These are phyloP conservation scores for Fistulifera pelliculosa DNA, from an alignment of 108 stramenopile genomes.

Conservation along the genomic window DNA sequence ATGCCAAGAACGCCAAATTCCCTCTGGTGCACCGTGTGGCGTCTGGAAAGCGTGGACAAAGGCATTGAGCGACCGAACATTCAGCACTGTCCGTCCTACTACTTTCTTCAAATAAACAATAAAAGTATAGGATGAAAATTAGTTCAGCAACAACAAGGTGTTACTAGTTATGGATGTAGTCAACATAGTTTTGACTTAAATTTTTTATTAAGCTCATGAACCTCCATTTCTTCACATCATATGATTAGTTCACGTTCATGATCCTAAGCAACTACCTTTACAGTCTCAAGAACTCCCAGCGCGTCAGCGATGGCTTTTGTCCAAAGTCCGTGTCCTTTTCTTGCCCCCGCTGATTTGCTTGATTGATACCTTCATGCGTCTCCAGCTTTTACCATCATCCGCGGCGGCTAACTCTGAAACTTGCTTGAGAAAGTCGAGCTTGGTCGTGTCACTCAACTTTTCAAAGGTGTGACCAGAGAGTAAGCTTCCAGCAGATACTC, in stretches of 20 bases:
- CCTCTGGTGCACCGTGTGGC: constrained; percentile 94
- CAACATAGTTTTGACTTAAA: too few relatives aligned
- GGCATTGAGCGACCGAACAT: constrained; percentile 68
- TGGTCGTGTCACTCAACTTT: constrained; percentile 31
- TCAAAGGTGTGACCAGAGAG: constrained; percentile 62
- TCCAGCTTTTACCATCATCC: constrained; percentile 49
- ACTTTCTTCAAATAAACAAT: constrained; percentile 69
- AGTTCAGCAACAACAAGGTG: too few relatives aligned
- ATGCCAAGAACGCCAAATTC: constrained; percentile 93
- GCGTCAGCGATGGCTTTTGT: constrained; percentile 58
- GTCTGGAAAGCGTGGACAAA: constrained; percentile 84
- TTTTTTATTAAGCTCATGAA: too few relatives aligned
- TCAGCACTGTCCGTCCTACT: constrained; percentile 71
- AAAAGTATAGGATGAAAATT: constrained; percentile 7
- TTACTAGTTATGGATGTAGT: too few relatives aligned
- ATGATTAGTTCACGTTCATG: too few relatives aligned
- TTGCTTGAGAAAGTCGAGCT: constrained; percentile 40
- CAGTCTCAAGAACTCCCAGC: constrained; percentile 68
- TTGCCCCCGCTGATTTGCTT: constrained; percentile 79
- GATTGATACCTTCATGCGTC: constrained; percentile 50
- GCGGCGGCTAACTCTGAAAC: constrained; percentile 30
- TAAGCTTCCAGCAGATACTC: constrained; percentile 33
- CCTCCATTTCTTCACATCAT: too few relatives aligned
- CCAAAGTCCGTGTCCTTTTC: constrained; percentile 80
- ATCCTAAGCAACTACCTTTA: constrained; percentile 11